phyloP scores from a whole-genome alignment of 2,329 filamentous ascomycete species.

The Cercospora sp. region DNA sequence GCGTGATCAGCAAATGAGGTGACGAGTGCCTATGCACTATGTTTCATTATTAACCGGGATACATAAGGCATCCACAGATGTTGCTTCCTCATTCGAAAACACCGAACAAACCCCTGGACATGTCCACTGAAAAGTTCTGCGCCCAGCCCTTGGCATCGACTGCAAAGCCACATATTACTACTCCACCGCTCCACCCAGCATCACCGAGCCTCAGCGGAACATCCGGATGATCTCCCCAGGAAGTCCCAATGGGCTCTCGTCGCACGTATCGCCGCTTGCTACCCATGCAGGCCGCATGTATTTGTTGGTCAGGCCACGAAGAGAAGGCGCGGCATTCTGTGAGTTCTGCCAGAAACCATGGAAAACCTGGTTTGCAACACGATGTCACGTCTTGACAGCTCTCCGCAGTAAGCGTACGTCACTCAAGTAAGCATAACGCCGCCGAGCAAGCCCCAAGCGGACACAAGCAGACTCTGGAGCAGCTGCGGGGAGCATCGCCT shows the following conservation, averaged over 20 bases:
- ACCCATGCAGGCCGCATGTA: background rate
- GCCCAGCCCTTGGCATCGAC: conserved; percentile 60
- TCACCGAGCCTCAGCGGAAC: background rate
- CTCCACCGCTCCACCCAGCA: background rate
- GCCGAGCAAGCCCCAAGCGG: background rate
- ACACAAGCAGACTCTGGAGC: background rate
- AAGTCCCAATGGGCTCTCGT: background rate
- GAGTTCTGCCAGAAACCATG: background rate
- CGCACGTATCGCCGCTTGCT: background rate
- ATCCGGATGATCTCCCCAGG: background rate
- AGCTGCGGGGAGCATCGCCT: background rate
- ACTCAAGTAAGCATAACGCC: background rate
- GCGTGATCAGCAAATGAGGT: background rate
- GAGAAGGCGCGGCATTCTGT: conserved; percentile 4
- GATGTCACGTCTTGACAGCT: background rate
- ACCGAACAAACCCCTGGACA: background rate
- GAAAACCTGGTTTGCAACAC: background rate
- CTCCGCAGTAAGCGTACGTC: background rate
- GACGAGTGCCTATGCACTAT: conserved; percentile 9
- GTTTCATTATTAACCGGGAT: conserved; percentile 2
- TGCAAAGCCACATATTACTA: conserved; percentile 50
- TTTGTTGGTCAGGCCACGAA: background rate
- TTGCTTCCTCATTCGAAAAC: background rate
- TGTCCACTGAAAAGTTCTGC: conserved; percentile 49
- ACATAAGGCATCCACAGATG: conserved; percentile 1